Percentiles rank a stretch among this genome's conserved stretches.
These are phyloP conservation scores for Daedaleopsis sinensis DNA, from an alignment of 768 basidiomycete species.

Conservation along the genomic window DNA sequence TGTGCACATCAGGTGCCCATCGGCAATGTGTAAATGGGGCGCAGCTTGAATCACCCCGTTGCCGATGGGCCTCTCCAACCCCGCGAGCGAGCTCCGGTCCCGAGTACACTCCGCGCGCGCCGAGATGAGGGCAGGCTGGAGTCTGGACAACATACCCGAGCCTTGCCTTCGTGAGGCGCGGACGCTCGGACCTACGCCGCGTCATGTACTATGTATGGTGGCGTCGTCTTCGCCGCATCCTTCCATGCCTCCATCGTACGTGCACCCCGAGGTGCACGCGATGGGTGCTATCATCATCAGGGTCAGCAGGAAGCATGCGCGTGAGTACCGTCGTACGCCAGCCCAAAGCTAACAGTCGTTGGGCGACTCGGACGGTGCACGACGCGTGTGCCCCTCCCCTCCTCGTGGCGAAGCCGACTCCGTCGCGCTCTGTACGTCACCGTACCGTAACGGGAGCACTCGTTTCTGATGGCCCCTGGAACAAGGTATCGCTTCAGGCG, in stretches of 20 bases:
- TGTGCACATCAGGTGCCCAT: no score
- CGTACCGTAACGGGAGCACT: not conserved
- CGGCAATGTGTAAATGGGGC: no score
- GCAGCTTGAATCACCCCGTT: not conserved
- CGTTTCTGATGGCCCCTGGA: not conserved
- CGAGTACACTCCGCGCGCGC: not conserved
- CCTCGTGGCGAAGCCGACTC: not conserved
- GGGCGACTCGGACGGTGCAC: not conserved
- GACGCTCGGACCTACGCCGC: not conserved
- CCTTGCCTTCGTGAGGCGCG: not conserved
- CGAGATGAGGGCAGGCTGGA: not conserved
- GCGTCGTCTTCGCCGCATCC: not conserved
- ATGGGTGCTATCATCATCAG: not conserved
- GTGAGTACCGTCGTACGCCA: not conserved
- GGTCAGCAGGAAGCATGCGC: not conserved
- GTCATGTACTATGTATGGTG: not conserved
- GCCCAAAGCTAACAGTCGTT: not conserved
- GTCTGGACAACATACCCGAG: not conserved
- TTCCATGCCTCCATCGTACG: not conserved
- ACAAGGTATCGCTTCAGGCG: not conserved
- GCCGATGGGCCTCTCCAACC: not conserved
- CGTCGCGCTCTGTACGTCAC: conserved; percentile 1
- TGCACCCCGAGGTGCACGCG: no score
- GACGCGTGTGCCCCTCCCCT: not conserved
- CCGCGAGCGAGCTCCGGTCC: not conserved